A percentile compares a stretch with the other conserved stretches of the same genome.
These are phyloP conservation scores for Candida suzukii DNA, from an alignment of 805 yeast species.

Conservation along the genomic window DNA sequence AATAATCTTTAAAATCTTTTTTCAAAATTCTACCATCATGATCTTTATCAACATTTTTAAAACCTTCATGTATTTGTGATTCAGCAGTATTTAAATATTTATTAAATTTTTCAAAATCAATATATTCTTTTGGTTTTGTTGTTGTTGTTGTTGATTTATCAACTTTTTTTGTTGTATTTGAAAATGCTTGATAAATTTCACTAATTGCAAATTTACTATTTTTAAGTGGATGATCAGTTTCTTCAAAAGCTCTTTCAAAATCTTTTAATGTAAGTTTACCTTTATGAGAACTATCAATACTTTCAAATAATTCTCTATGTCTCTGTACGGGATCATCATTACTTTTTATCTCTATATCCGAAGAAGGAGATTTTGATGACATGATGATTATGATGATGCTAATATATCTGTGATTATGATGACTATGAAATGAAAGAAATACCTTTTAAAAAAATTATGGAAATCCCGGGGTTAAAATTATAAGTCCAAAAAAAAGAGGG, in stretches of 20 bases:
- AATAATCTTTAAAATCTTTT: conserved; percentile 60
- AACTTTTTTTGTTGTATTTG: conserved; percentile 20
- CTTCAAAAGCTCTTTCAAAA: conserved; percentile 37
- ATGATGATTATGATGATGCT: too few species aligned
- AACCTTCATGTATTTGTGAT: conserved; percentile 61
- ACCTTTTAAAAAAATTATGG: too few species aligned
- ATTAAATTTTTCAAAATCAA: conserved; percentile 63
- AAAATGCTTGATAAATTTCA: conserved; percentile 52
- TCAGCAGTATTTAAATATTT: conserved; percentile 62
- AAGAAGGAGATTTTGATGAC: too few species aligned
- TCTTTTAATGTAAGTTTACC: conserved; percentile 45
- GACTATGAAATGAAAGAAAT: too few species aligned
- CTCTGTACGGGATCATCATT: conserved; percentile 15
- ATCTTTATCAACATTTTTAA: conserved; percentile 60
- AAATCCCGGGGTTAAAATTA: too few species aligned
- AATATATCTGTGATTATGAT: too few species aligned
- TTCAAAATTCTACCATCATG: conserved; percentile 64
- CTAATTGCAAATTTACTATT: conserved; percentile 52
- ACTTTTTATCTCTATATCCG: too few species aligned
- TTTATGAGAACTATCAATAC: conserved; percentile 35
- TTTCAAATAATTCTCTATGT: conserved; percentile 32
- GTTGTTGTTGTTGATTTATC: background rate
- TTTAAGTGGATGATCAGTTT: conserved; percentile 57
- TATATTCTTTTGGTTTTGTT: conserved; percentile 36
- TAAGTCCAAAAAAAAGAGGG: too few species aligned